These are phyloP conservation scores for Butyriboletus appendiculatus DNA, from an alignment of 1,284 basidiomycete species.

Conservation along the genomic window DNA sequence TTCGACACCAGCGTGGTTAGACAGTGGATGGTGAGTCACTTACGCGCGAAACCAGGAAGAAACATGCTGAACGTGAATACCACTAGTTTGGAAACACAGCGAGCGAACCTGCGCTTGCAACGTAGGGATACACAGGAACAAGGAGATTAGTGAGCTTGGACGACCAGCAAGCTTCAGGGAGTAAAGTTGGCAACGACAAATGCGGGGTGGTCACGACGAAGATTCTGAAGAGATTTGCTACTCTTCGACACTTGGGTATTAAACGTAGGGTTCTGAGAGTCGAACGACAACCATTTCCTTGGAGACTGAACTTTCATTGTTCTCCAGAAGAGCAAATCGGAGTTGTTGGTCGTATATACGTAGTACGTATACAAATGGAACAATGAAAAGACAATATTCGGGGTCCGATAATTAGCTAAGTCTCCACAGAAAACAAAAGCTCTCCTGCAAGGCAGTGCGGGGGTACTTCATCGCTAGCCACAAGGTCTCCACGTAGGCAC, in stretches of 20 bases:
- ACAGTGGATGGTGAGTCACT: constrained; percentile 24
- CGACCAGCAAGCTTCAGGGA: constrained; percentile 28
- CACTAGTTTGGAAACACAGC: not conserved
- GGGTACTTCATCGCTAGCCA: not conserved
- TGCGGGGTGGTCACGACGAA: constrained; percentile 1
- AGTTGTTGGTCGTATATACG: constrained; percentile 1
- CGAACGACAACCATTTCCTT: constrained; percentile 21
- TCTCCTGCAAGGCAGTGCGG: not conserved
- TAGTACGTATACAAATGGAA: constrained; percentile 14
- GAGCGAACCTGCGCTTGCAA: constrained; percentile 31
- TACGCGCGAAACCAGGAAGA: constrained; percentile 51
- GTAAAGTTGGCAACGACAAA: not conserved
- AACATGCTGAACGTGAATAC: constrained; percentile 30
- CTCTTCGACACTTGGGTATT: constrained; percentile 3
- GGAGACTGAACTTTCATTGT: constrained; percentile 30
- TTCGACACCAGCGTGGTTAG: not conserved
- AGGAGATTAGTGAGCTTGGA: constrained; percentile 18
- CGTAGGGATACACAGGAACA: constrained; percentile 2
- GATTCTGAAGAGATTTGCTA: not conserved
- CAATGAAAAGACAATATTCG: constrained; percentile 23
- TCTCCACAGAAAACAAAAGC: constrained; percentile 12
- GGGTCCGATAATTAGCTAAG: constrained; percentile 17
- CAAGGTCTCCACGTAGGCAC: constrained; percentile 9
- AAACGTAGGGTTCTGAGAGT: not conserved
- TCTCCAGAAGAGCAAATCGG: constrained; percentile 11